Evolutionary conservation across 768 basidiomycete genomes (phyloP).

Genomic region (Tylopilus plumbeoviolaceoides): DNA sequence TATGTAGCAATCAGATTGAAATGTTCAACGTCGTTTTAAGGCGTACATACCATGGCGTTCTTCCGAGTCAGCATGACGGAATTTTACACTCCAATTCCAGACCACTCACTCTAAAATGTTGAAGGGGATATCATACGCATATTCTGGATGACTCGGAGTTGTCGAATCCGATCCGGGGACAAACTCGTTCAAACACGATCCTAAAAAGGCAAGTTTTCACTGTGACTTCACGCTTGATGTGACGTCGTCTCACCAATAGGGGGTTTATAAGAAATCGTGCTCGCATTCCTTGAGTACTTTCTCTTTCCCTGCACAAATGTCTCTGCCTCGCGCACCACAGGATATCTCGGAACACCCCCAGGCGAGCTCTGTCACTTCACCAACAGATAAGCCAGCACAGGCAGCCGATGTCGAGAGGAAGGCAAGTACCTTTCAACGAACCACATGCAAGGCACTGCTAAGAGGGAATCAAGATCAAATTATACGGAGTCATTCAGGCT

Average conservation of each 20-base stretch:
- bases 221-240: slow-evolving; percentile 1
- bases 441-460: not conserved
- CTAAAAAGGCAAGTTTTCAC: slow-evolving; percentile 8
- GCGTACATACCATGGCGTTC: too few relatives aligned
- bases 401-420: slow-evolving; percentile 82
- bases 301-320: slow-evolving; percentile 41
- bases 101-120: too few relatives aligned
- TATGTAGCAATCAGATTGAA: too few relatives aligned
- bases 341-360: slow-evolving; percentile 58
- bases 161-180: too few relatives aligned
- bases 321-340: slow-evolving; percentile 58
- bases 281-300: not conserved
- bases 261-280: slow-evolving; percentile 5
- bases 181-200: too few relatives aligned
- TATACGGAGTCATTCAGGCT: slow-evolving; percentile 80
- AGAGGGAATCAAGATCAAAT: slow-evolving; percentile 41
- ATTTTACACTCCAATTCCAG: too few relatives aligned
- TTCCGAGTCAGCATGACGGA: too few relatives aligned
- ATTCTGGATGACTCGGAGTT: too few relatives aligned
- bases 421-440: slow-evolving; percentile 25
- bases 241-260: slow-evolving; percentile 16
- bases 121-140: too few relatives aligned
- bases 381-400: slow-evolving; percentile 55
- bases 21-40: too few relatives aligned
- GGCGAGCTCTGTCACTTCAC: slow-evolving; percentile 58